Evolutionary conservation across 257 asterid species (phyloP), one percentile per base, ranked within the genome.

Genomic region (Solanum neorickii): DNA sequence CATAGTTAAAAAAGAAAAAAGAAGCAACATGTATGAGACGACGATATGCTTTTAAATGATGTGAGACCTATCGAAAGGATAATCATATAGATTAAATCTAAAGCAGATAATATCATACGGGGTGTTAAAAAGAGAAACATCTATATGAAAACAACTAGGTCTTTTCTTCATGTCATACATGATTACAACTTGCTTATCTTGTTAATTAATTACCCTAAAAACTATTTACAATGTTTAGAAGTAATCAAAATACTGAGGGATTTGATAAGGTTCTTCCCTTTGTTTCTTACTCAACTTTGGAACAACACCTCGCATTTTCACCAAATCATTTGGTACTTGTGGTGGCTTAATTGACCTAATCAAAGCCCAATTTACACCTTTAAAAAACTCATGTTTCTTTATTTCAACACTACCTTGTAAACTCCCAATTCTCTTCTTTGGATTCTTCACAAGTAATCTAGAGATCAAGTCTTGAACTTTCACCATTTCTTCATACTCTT

Each of bases 311-410:
- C 86, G 87, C 66, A 82, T 37, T 83, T 89, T 90, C 37, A 82
- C 83, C 83, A 65, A 47, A 41, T 92, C 91, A 52, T 33, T 31
- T 3, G 94, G 92, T 52, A 92, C 91, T 44, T 90, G 90, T 31
- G 94, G 92, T 72, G 94, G 94, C 78, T 88, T 86, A n/a, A 90
- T 92, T 14, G 92, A 90, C 66, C 94, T 89, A 87, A 92, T 92
- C 91, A 92, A 88, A 68, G 98, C 98, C 98, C 98, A 95, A 78
- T 95, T 95, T 82, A 94, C 95, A 3, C 95, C 97, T 33, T 91
- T 89, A 44, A 95, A 95, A 65, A 95, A 95, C 29, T 92, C 93
- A 41, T 95, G 98, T 65, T 88, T 90, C 87, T 95, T 95, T 62
- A 95, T 91, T 33, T 95, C 98, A 35, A 94, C 94, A 0, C 97